Base-by-base conservation (phyloP, 305 asterid genomes). In the Solanum hybrid region DNA sequence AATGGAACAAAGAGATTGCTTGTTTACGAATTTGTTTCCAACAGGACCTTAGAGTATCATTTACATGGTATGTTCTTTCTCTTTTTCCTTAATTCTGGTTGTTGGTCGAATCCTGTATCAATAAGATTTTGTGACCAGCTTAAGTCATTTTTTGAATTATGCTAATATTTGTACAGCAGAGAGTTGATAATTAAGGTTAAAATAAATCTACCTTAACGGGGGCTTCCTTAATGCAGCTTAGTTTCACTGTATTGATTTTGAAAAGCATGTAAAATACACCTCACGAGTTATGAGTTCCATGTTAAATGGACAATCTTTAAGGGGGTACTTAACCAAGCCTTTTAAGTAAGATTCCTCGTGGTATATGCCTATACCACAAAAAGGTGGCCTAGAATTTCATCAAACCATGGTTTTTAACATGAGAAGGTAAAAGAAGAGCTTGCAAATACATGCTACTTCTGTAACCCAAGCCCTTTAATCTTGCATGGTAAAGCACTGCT, bases 31-130 rank as follows among this genome's bases (percentile, higher is more conserved):
- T 87, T 73, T 22, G 89, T 87, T 22, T 14, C 84, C 86, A 87
- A 87, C 72, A 42, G 85, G 45, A 87, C 89, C 75, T 87, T 87
- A 60, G 75, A 87, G 40, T 87, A 73, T 76, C 89, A 87, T 87
- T 87, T 87, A 87, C 86, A 87, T 76, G 89, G 89, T 87, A 87
- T 73, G 89, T 78, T 45, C 40, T 64, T 78, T 60, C 38, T 31
- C 40, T 29, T 72, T 36, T 73, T 60, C 34, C 19, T 24, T 11
- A 75, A 29, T 38, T 40, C 32, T 35, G 32, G 85, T 75, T 40
- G 69, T 75, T 34, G 13, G 71, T 24, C 4, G 11, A 17, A 45
- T 82, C 17, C 27, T 17, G 27, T 81, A 51, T 82, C 72, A 15
- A 42, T 82, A 45, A 82, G 73, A 45, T 82, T 35, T 40, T n/a